Percentiles rank a stretch among this genome's conserved stretches.
Conservation (phyloP, 78 protist genomes). For the Creolimax fragrantissima region DNA sequence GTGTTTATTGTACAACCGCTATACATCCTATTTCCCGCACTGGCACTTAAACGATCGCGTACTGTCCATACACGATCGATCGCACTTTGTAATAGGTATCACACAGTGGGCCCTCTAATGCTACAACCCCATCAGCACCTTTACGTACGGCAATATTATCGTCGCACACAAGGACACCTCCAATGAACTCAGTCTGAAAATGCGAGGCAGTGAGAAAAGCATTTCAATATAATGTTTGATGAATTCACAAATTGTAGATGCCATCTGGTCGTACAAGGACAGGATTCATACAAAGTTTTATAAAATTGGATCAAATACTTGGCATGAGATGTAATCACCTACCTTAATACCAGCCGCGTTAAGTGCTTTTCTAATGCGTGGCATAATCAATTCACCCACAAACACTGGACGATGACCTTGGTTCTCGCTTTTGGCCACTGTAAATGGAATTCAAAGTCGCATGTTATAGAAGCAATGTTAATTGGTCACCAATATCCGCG, state of each 20-base stretch:
- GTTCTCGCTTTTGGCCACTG: not conserved
- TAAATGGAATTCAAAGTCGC: too few species aligned
- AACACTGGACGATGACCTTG: not conserved
- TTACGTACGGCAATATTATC: not conserved
- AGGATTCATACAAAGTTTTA: too few species aligned
- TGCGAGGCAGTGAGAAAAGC: not conserved
- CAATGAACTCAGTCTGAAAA: not conserved
- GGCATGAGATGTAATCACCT: too few species aligned
- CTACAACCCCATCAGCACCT: not conserved
- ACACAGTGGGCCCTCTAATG: not conserved
- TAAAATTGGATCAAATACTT: too few species aligned
- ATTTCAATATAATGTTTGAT: too few species aligned
- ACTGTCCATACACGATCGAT: not conserved
- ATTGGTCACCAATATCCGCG: too few species aligned
- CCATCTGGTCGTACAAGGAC: too few species aligned
- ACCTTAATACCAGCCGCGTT: not conserved
- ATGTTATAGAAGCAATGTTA: too few species aligned
- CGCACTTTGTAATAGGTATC: slow-evolving; percentile 17
- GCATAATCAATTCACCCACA: not conserved
- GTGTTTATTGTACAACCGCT: too few species aligned
- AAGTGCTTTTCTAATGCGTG: not conserved
- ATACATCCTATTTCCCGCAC: too few species aligned
- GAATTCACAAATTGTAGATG: too few species aligned
- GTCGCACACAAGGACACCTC: slow-evolving; percentile 1
- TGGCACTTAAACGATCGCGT: not conserved